Percentiles rank a stretch among this genome's conserved stretches.
Conservation (phyloP, 495 filamentous ascomycete species). For the Xeromyces bisporus region DNA sequence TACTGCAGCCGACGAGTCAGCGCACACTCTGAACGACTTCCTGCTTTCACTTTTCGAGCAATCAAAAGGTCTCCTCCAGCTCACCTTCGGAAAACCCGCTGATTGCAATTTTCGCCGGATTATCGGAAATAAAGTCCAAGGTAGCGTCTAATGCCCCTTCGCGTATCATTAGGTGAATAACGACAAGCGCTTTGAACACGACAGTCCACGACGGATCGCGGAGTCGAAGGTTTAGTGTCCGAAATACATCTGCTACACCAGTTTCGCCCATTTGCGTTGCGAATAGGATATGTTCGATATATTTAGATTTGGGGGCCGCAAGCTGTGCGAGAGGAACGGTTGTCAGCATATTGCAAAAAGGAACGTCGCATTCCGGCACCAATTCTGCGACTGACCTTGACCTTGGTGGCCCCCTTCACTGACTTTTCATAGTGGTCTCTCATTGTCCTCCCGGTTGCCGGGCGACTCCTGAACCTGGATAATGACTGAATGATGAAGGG, state of each 20-base stretch:
- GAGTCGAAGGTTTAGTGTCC: constrained; percentile 70
- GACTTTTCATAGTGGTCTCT: constrained; percentile 79
- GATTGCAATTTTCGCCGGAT: constrained; percentile 69
- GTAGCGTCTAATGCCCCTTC: constrained; percentile 87
- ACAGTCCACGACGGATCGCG: constrained; percentile 96
- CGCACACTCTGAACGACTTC: neutral
- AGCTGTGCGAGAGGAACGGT: constrained; percentile 34
- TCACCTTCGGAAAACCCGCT: constrained; percentile 83
- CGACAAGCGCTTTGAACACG: constrained; percentile 90
- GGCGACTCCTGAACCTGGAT: constrained; percentile 2
- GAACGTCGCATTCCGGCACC: neutral
- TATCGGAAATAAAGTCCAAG: constrained; percentile 65
- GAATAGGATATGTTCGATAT: constrained; percentile 94
- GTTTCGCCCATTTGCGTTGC: constrained; percentile 92
- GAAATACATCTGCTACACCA: constrained; percentile 90
- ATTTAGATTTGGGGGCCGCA: constrained; percentile 96
- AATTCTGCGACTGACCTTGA: constrained; percentile 47
- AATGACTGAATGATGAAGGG: constrained; percentile 1
- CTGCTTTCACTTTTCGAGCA: neutral
- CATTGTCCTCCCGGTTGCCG: constrained; percentile 33
- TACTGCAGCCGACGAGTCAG: constrained; percentile 27
- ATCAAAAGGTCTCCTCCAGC: constrained; percentile 15
- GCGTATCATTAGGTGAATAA: constrained; percentile 91
- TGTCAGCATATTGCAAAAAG: neutral
- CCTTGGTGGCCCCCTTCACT: constrained; percentile 83